A percentile compares a stretch with the other conserved stretches of the same genome.
These are phyloP conservation scores for Telopea speciosissima DNA, from an alignment of 177 flowering plant genomes.

Conservation along the genomic window DNA sequence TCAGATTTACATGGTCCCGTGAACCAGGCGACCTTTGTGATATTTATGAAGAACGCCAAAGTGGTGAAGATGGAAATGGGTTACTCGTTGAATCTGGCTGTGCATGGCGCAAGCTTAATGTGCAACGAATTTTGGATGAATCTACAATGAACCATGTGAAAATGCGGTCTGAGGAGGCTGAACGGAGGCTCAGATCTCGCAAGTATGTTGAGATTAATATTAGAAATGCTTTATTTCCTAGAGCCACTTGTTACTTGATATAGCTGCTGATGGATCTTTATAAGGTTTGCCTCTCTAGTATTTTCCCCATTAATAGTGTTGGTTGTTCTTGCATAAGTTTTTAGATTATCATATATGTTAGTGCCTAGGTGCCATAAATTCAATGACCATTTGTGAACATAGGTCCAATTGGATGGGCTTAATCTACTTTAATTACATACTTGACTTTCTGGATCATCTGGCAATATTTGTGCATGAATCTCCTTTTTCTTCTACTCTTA, in stretches of 20 bases:
- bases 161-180: conserved; percentile 94
- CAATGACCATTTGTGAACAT: not conserved
- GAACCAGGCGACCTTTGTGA: conserved; percentile 84
- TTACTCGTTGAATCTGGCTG: conserved; percentile 90
- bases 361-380: not conserved
- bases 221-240: conserved; percentile 5
- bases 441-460: not conserved
- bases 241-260: not conserved
- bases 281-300: not conserved
- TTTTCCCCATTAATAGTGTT: not conserved
- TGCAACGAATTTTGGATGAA: conserved; percentile 87
- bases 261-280: not conserved
- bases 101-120: conserved; percentile 92
- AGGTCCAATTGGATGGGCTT: not conserved
- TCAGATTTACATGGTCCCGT: conserved; percentile 85
- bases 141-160: conserved; percentile 90
- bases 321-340: not conserved
- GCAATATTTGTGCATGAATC: not conserved
- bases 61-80: conserved; percentile 83
- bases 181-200: conserved; percentile 65
- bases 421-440: not conserved
- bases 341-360: not conserved
- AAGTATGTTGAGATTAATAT: conserved; percentile 47
- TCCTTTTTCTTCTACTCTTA: not conserved
- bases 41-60: conserved; percentile 81